Base-by-base conservation (phyloP, 225 moss, liverwort and hornwort species). In the Thuidium tamariscinum region DNA sequence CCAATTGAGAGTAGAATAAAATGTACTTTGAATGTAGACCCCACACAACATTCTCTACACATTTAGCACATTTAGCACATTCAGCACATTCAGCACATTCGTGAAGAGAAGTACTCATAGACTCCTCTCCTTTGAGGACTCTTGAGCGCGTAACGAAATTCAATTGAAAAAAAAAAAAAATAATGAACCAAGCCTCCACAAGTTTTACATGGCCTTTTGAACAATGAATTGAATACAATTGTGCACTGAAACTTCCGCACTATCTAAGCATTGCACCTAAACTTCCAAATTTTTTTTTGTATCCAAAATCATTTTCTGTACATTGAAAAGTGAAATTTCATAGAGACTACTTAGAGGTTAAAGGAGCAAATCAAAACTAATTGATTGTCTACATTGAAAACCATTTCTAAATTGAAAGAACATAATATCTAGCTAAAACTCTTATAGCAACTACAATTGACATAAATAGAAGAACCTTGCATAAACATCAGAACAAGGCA, bases 401-500 rank as follows among this genome's bases (percentile, higher is more conserved):
- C 16, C 34, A 49, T 34, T 13, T 49, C 21, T 20, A 8, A 20
- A 30, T 20, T 32, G 21, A 74, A 48, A 49, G 27, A 49, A n/a
- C n/a, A n/a, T n/a, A n/a, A n/a, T n/a, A 44, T 30, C 11, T 13
- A 37, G 10, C 55, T 29, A 54, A 55, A 55, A 37, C 2, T 39
- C 9, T 26, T 41, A 69, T 2, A 3, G 13, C 25, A 25, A 68
- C 0, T 68, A 0, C 3, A 41, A 39, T 68, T 2, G 2, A 23
- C 6, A 23, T 3, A 3, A 23, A 2, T 20, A 20, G 10, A 2
- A 11, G 0, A 66, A 5, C n/a, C n/a, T n/a, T n/a, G n/a, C n/a
- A n/a, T n/a, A n/a, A n/a, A n/a, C n/a, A n/a, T n/a, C n/a, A n/a
- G n/a, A n/a, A n/a, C n/a, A n/a, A n/a, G n/a, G n/a, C n/a, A n/a